phyloP scores from a whole-genome alignment of 495 filamentous ascomycete species.

The Articulospora tetracladia region DNA sequence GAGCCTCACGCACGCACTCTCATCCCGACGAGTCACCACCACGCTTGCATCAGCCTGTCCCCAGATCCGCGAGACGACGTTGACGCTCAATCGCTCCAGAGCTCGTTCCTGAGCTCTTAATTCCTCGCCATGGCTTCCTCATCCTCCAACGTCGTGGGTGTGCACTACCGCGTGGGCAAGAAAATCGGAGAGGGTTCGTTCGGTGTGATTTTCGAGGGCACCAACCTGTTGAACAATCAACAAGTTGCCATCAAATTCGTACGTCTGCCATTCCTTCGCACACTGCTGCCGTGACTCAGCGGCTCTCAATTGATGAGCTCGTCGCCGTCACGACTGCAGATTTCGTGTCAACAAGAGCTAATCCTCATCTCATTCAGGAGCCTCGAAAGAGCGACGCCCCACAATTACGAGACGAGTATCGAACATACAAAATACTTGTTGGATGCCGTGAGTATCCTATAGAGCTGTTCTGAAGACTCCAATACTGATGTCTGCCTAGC shows the following conservation, averaged over 20 bases:
- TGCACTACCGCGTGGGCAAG: conserved; percentile 98
- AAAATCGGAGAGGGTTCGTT: conserved; percentile 99
- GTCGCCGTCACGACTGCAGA: not conserved
- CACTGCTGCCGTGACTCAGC: no score
- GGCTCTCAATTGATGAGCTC: not conserved
- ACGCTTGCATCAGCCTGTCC: not conserved
- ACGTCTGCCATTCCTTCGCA: conserved; percentile 35
- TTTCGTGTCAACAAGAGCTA: no score
- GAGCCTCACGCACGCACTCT: conserved; percentile 8
- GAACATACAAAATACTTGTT: conserved; percentile 98
- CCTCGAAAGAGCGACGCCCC: conserved; percentile 98
- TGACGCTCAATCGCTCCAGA: conserved; percentile 11
- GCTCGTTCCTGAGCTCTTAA: conserved; percentile 16
- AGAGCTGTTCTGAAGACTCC: not conserved
- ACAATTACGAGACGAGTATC: conserved; percentile 96
- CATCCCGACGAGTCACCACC: not conserved
- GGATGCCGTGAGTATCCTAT: conserved; percentile 85
- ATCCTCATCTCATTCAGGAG: conserved; percentile 55
- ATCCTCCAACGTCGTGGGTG: conserved; percentile 96
- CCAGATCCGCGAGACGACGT: not conserved
- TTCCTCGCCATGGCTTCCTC: conserved; percentile 73
- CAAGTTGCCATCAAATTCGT: conserved; percentile 99
- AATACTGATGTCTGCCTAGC: conserved; percentile 48
- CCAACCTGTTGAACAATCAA: conserved; percentile 97
- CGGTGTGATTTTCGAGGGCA: conserved; percentile 98